Conservation (phyloP, 2,329 filamentous ascomycete genomes). For the Amphichorda felina region DNA sequence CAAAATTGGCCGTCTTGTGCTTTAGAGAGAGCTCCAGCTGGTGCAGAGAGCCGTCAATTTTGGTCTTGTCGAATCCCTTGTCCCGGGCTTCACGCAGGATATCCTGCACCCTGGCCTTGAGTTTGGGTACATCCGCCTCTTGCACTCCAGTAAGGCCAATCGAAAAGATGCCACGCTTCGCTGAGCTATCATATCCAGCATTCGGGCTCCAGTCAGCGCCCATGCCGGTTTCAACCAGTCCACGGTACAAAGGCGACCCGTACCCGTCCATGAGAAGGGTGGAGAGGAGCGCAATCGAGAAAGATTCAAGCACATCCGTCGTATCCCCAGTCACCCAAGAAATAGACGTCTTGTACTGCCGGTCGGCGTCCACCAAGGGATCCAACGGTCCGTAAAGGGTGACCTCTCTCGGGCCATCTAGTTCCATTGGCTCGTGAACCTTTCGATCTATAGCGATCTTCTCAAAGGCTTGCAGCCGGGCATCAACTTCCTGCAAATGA, state of each 20-base stretch:
- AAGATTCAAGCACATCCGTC: conserved; percentile 74
- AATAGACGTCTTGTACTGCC: conserved; percentile 86
- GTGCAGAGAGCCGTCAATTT: conserved; percentile 88
- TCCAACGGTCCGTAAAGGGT: conserved; percentile 74
- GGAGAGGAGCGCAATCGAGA: conserved; percentile 71
- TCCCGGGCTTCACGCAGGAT: conserved; percentile 59
- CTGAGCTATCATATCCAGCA: conserved; percentile 76
- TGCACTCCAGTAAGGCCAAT: conserved; percentile 85
- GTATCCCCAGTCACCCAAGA: conserved; percentile 87
- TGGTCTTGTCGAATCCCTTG: conserved; percentile 76
- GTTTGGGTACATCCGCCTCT: conserved; percentile 62
- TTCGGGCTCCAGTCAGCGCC: conserved; percentile 94
- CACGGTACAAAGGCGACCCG: conserved; percentile 83
- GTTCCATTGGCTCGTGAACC: conserved; percentile 63
- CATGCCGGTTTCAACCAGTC: conserved; percentile 77
- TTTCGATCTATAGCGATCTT: conserved; percentile 58
- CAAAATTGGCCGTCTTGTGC: conserved; percentile 94
- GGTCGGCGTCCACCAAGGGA: conserved; percentile 71
- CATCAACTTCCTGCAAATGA: conserved; percentile 69
- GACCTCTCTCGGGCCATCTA: conserved; percentile 58
- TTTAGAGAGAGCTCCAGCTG: conserved; percentile 88
- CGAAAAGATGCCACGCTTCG: conserved; percentile 71
- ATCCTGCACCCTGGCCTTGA: conserved; percentile 62
- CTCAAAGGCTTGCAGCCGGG: conserved; percentile 62
- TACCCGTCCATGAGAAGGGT: conserved; percentile 87